A percentile compares a stretch with the other conserved stretches of the same genome.
These are phyloP conservation scores for Botrytis fabae DNA, from an alignment of 2,329 filamentous ascomycete species.

Conservation along the genomic window DNA sequence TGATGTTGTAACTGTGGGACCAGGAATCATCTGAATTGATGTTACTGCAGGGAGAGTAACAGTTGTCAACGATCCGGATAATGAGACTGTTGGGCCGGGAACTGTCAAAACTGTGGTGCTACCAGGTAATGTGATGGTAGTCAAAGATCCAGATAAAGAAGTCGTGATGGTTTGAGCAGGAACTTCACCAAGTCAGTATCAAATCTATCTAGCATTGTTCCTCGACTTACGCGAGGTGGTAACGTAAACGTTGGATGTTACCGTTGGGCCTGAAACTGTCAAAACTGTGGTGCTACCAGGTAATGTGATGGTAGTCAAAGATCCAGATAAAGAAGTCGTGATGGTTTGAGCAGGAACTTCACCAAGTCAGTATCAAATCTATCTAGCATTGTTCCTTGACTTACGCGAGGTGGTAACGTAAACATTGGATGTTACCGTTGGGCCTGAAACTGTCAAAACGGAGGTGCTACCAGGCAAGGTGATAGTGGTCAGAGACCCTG, in stretches of 20 bases:
- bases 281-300: slow-evolving; percentile 18
- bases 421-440: neutral
- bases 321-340: slow-evolving; percentile 25
- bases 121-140: slow-evolving; percentile 21
- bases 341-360: slow-evolving; percentile 9
- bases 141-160: slow-evolving; percentile 27
- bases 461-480: slow-evolving; percentile 19
- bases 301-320: slow-evolving; percentile 24
- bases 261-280: neutral
- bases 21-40: slow-evolving; percentile 16
- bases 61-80: slow-evolving; percentile 13
- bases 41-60: neutral
- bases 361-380: neutral
- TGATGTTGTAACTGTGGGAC: slow-evolving; percentile 23
- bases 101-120: slow-evolving; percentile 16
- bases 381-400: neutral
- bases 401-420: slow-evolving; percentile 12
- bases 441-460: neutral
- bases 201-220: neutral
- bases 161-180: slow-evolving; percentile 13
- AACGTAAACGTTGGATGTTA: neutral
- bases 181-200: neutral
- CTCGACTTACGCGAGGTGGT: slow-evolving; percentile 6
- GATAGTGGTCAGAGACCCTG: slow-evolving; percentile 19
- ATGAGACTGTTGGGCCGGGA: neutral